phyloP scores from a whole-genome alignment of 441 rosid genomes.

The Macaranga tanarius region DNA sequence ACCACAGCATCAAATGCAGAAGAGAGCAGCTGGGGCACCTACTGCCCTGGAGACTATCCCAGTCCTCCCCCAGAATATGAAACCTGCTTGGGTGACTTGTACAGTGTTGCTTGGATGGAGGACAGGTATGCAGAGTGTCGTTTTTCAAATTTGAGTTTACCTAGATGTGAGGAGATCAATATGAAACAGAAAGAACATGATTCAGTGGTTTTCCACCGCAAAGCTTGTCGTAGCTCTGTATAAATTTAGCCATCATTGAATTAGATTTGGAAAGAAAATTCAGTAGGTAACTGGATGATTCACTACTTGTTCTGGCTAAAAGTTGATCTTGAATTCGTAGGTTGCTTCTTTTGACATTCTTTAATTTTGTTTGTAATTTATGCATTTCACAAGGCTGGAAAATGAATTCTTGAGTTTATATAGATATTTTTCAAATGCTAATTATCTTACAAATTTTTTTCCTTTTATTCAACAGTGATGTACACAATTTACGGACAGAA shows the following conservation, averaged over 20 bases:
- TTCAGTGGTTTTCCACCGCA: not conserved
- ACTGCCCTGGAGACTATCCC: conserved; percentile 88
- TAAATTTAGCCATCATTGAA: not conserved
- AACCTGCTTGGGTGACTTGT: conserved; percentile 96
- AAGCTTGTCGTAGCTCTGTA: not conserved
- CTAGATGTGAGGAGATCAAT: not conserved
- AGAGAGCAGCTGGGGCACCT: conserved; percentile 96
- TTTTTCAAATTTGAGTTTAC: not conserved
- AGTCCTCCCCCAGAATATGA: conserved; percentile 83
- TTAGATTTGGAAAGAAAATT: not conserved
- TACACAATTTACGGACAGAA: conserved; percentile 76
- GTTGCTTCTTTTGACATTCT: not conserved
- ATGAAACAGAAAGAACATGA: not conserved
- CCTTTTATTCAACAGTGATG: conserved; percentile 54
- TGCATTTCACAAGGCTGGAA: not conserved
- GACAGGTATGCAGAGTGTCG: conserved; percentile 54
- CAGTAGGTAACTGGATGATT: not conserved
- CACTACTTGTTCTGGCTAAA: not conserved
- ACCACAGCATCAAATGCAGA: conserved; percentile 91
- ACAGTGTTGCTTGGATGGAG: conserved; percentile 98
- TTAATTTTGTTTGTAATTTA: not conserved
- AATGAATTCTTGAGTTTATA: not conserved
- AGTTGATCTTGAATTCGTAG: no score
- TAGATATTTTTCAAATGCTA: not conserved
- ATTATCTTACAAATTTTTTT: conserved; percentile 17